Percentiles rank a stretch among this genome's conserved stretches.
phyloP scores from a whole-genome alignment of 1,284 basidiomycete genomes.

The Rugosomyces carneus region DNA sequence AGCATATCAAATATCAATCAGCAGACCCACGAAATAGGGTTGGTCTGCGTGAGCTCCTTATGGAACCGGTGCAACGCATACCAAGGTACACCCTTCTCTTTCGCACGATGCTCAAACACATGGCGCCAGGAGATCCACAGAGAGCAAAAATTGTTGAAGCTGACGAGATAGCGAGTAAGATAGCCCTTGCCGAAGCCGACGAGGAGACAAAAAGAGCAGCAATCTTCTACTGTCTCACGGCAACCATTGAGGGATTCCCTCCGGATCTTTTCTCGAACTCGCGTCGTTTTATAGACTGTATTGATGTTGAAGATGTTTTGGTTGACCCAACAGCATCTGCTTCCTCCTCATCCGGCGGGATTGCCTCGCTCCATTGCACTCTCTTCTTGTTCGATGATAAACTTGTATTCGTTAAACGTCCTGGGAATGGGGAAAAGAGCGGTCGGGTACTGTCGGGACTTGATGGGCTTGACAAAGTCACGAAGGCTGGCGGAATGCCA shows the following conservation, averaged over 20 bases:
- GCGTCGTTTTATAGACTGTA: conserved; percentile 85
- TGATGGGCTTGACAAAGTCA: conserved; percentile 77
- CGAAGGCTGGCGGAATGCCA: conserved; percentile 54
- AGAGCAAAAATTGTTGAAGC: conserved; percentile 83
- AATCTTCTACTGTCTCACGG: conserved; percentile 81
- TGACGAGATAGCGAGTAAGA: conserved; percentile 81
- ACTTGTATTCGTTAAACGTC: conserved; percentile 87
- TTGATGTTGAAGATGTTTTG: conserved; percentile 87
- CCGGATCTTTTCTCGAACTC: conserved; percentile 81
- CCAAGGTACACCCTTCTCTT: conserved; percentile 94
- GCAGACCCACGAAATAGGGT: conserved; percentile 79
- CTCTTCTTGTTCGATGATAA: conserved; percentile 96
- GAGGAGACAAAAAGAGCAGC: conserved; percentile 87
- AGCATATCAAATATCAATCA: conserved; percentile 88
- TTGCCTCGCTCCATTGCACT: conserved; percentile 69
- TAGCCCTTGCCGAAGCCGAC: conserved; percentile 90
- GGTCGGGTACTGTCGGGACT: conserved; percentile 77
- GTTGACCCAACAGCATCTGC: conserved; percentile 41
- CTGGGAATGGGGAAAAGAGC: conserved; percentile 64
- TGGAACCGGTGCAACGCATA: conserved; percentile 99
- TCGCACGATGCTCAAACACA: conserved; percentile 84
- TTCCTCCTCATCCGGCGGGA: conserved; percentile 35
- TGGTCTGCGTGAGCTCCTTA: conserved; percentile 89
- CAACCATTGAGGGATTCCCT: conserved; percentile 89
- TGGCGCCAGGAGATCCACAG: conserved; percentile 73